Base-by-base conservation (phyloP, 805 yeast genomes). In the Wickerhamomyces kurtzmanii region DNA sequence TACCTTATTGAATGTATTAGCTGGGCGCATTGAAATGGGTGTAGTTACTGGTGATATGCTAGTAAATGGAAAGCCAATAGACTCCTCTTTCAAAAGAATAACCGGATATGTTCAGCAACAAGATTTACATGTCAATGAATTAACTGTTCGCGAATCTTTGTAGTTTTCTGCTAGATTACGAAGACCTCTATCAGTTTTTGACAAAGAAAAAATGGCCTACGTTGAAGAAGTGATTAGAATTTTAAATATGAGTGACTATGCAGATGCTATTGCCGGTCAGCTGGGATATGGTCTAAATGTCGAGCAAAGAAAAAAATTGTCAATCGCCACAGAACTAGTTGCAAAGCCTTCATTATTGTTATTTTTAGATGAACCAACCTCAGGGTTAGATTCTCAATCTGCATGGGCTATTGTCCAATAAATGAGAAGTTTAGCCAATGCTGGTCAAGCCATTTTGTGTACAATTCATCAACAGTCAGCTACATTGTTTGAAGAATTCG, bases 401-500 rank as follows among this genome's bases (percentile, higher is more conserved):
- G 62, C 73, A 7, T 67, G 68, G 67, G 53, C 71, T 23, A 65
- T 68, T 40, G 55, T 67, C 26, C 57, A 62, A 40, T 51, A 65
- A 35, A 45, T 68, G 42, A 51, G 60, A 34, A 55, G 51, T 28
- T 47, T 67, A 39, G 65, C 71, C 5, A 50, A 50, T 28, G 59
- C 64, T 26, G 71, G 71, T n/a, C 69, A 65, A 39, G 62, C 70
- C 8, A 65, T 66, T 32, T 45, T 68, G 43, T 67, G 73, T 53
- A 66, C 73, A n/a, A 67, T 68, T 37, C 74, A 68, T 46, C 74
- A 68, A 45, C 74, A 71, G 31, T 65, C 71, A 9, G 70, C 72
- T 10, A 57, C 67, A 11, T 48, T 66, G 33, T 54, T 66, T 42
- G 63, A 62, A 35, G 59, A 56, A 34, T 66, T 66, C 34, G 71